Base-by-base conservation (phyloP, 2,329 filamentous ascomycete genomes). In the Fusarium pseudonygamai region DNA sequence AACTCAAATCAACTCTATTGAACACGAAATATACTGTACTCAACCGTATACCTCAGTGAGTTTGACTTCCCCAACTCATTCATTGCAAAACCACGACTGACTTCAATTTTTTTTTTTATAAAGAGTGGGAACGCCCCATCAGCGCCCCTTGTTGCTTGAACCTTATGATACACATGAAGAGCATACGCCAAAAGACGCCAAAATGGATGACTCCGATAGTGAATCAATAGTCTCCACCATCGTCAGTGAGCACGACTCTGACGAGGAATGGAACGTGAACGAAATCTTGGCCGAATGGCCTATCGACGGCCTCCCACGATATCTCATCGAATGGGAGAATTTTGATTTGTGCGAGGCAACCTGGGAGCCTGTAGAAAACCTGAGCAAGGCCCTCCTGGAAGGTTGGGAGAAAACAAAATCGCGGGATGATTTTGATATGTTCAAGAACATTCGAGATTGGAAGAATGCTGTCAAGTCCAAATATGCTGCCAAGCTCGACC, bases 331-430 rank as follows among this genome's bases (percentile, higher is more conserved):
- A 60, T 85, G 84, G 84, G 76, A 80, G 26, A 79, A 79, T 5
- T 84, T 76, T 52, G 70, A 76, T 2, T 74, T 85, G 1, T 67
- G 73, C 36, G 78, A 81, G n/a, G 81, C 82, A 50, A 82, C 80
- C 7, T 90, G 88, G 88, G 88, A 90, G 71, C 87, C 88, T 1
- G 71, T 77, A 15, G 78, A 82, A 10, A 80, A 88, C 61, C 76
- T 90, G 8, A 80, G 79, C 1, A 69, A 78, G 5, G 80, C 80
- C 0, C 78, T 88, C 10, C 75, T 84, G 5, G 66, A 76, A 0
- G 76, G 82, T 6, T 90, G 88, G 88, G 78, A 82, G 55, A 76
- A 80, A 32, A 81, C 78, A 10, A 86, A 85, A 72, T 72, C 76
- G n/a, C 77, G 79, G 12, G 79, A 82, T 15, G 78, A 76, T 7